These are phyloP conservation scores for Chernovozyma aurita DNA, from an alignment of 1,139 yeast species.

Conservation along the genomic window DNA sequence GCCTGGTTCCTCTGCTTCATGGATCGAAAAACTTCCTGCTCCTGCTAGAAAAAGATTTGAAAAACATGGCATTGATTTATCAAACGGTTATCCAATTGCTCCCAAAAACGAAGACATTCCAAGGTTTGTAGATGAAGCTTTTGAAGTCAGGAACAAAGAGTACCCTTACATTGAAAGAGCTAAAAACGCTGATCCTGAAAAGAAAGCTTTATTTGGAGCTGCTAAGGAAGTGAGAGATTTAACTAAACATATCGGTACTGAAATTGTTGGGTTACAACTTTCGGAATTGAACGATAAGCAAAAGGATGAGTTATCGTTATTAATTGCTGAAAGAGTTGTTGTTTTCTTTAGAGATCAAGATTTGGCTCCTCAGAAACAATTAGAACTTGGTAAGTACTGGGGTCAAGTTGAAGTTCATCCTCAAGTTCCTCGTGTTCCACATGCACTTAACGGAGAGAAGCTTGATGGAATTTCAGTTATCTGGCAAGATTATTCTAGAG, in stretches of 20 bases:
- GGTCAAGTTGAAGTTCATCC: slow-evolving; percentile 43
- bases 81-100: slow-evolving; percentile 40
- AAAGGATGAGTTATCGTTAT: slow-evolving; percentile 44
- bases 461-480: slow-evolving; percentile 43
- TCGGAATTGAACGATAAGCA: slow-evolving; percentile 38
- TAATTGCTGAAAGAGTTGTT: slow-evolving; percentile 48
- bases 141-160: slow-evolving; percentile 26
- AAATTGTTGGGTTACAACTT: slow-evolving; percentile 41
- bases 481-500: slow-evolving; percentile 44
- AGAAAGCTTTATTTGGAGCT: slow-evolving; percentile 38
- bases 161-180: slow-evolving; percentile 33
- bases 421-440: slow-evolving; percentile 32
- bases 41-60: slow-evolving; percentile 26
- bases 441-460: slow-evolving; percentile 12
- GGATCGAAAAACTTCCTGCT: slow-evolving; percentile 24
- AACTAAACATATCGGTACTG: slow-evolving; percentile 41
- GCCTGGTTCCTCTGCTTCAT: slow-evolving; percentile 7
- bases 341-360: slow-evolving; percentile 48
- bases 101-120: slow-evolving; percentile 23
- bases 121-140: slow-evolving; percentile 39
- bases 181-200: slow-evolving; percentile 38
- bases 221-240: slow-evolving; percentile 36
- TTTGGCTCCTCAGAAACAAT: slow-evolving; percentile 41
- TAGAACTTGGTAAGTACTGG: slow-evolving; percentile 39
- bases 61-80: slow-evolving; percentile 33